A percentile compares a stretch with the other conserved stretches of the same genome.
Conservation (phyloP, 2,329 filamentous ascomycete genomes). For the Aspergillus brunneoviolaceus region DNA sequence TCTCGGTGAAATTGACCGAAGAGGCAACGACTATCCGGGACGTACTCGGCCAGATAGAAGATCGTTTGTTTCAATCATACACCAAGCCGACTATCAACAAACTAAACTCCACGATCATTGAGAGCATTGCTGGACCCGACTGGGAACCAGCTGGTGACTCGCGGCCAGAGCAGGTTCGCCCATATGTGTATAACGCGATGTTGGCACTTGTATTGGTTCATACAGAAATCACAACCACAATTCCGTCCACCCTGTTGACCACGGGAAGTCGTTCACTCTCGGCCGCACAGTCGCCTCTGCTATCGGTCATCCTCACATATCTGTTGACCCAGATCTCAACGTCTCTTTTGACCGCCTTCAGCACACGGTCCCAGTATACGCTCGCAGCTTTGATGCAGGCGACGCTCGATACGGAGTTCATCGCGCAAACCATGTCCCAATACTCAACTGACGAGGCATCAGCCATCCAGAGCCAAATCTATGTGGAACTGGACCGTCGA, state of each 20-base stretch:
- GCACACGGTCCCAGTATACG: constrained; percentile 64
- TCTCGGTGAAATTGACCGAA: constrained; percentile 90
- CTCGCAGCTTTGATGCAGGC: constrained; percentile 91
- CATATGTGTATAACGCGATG: constrained; percentile 87
- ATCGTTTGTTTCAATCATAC: constrained; percentile 88
- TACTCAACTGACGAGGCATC: constrained; percentile 83
- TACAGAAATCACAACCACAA: constrained; percentile 80
- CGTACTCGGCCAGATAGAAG: constrained; percentile 85
- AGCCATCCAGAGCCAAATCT: constrained; percentile 83
- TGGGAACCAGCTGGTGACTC: constrained; percentile 64
- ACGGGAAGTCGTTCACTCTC: constrained; percentile 72
- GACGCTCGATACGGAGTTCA: constrained; percentile 94
- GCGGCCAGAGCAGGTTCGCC: constrained; percentile 70
- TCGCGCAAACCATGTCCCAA: constrained; percentile 86
- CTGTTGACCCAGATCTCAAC: constrained; percentile 78
- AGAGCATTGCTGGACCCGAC: constrained; percentile 67
- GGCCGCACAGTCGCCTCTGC: constrained; percentile 63
- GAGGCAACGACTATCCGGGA: constrained; percentile 90
- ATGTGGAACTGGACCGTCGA: constrained; percentile 82
- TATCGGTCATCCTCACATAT: constrained; percentile 77
- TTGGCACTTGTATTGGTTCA: constrained; percentile 87
- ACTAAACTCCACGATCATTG: constrained; percentile 68
- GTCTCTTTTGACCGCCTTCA: constrained; percentile 80
- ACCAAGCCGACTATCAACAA: constrained; percentile 71
- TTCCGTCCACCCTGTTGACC: constrained; percentile 66